phyloP scores from a whole-genome alignment of 768 basidiomycete genomes.

The Dacryopinax primogenitus region DNA sequence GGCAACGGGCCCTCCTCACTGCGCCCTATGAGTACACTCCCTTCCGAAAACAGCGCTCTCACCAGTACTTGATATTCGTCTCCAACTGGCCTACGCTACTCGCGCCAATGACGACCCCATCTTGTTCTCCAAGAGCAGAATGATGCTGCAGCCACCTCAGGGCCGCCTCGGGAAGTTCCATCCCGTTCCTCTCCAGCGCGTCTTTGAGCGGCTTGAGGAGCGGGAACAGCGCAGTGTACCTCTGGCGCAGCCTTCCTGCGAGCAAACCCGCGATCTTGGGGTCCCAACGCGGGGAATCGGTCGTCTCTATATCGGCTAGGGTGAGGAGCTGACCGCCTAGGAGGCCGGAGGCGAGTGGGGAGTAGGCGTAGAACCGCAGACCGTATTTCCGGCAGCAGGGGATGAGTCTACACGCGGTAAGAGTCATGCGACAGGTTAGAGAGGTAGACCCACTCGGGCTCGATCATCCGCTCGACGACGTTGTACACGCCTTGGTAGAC shows the following conservation, averaged over 20 bases:
- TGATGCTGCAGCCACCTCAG: slow-evolving; percentile 54
- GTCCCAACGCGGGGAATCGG: slow-evolving; percentile 22
- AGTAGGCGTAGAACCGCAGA: background rate
- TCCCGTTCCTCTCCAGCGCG: slow-evolving; percentile 30
- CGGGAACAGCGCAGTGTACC: background rate
- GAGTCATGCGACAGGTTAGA: slow-evolving; percentile 23
- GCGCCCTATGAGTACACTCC: background rate
- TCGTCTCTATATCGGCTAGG: slow-evolving; percentile 33
- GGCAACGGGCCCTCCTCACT: slow-evolving; percentile 43
- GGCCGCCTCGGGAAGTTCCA: slow-evolving; percentile 43
- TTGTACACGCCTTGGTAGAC: slow-evolving; percentile 8
- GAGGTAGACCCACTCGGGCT: background rate
- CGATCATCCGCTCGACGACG: background rate
- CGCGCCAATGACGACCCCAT: slow-evolving; percentile 41
- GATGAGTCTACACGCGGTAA: background rate
- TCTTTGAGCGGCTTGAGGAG: slow-evolving; percentile 15
- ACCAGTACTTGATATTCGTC: slow-evolving; percentile 26
- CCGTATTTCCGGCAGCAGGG: slow-evolving; percentile 32
- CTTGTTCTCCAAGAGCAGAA: slow-evolving; percentile 32
- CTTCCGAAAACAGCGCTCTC: background rate
- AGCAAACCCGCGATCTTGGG: background rate
- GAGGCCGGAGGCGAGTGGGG: background rate
- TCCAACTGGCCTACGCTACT: slow-evolving; percentile 35
- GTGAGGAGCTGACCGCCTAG: slow-evolving; percentile 20
- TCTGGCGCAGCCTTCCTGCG: background rate